These are phyloP conservation scores for Nannochloropsis oceanica DNA, from an alignment of 108 stramenopile species.

Conservation along the genomic window DNA sequence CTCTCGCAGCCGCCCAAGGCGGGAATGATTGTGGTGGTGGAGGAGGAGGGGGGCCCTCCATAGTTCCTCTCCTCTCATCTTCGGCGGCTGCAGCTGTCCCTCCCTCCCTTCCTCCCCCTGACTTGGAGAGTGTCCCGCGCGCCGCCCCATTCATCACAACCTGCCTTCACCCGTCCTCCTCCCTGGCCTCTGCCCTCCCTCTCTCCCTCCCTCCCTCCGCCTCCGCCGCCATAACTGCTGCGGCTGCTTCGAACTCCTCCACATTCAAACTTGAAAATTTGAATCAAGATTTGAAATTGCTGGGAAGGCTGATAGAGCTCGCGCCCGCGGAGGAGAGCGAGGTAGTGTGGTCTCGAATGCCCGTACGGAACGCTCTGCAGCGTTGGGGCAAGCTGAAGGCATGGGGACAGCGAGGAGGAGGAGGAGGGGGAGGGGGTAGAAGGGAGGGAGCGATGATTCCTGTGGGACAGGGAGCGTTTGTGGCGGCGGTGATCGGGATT, in stretches of 20 bases:
- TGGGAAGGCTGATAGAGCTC: neutral
- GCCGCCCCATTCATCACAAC: neutral
- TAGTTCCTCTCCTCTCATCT: neutral
- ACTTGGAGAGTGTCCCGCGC: neutral
- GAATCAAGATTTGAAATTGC: neutral
- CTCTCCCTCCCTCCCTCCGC: neutral
- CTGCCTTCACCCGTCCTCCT: neutral
- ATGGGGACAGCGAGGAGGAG: neutral
- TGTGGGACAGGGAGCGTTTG: neutral
- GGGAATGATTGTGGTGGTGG: neutral
- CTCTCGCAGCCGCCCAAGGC: too few relatives aligned
- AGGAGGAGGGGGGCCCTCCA: neutral
- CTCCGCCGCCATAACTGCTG: neutral
- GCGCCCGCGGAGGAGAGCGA: neutral
- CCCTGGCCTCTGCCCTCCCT: neutral
- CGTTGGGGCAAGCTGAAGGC: neutral
- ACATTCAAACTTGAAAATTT: neutral
- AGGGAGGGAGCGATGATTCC: too few relatives aligned
- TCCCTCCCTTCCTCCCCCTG: neutral
- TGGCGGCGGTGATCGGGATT: neutral
- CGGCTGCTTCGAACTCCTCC: neutral
- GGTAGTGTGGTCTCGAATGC: neutral
- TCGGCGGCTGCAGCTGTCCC: neutral
- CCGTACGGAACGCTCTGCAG: neutral
- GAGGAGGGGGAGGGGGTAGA: neutral